phyloP scores from a whole-genome alignment of 768 basidiomycete genomes.

The Jaapia argillacea region DNA sequence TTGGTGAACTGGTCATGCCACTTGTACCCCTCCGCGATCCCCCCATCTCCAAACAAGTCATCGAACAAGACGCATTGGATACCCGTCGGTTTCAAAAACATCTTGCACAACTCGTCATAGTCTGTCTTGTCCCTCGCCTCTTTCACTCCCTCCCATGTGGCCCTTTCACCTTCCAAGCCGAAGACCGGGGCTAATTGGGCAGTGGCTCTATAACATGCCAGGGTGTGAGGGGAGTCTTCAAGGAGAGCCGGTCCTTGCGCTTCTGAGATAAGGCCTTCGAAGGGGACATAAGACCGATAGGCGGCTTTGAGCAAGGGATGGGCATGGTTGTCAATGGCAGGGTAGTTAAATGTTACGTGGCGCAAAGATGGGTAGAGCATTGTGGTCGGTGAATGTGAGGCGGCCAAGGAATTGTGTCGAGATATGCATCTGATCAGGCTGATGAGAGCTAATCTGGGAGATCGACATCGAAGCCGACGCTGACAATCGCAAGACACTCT shows the following conservation, averaged over 20 bases:
- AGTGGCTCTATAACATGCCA: constrained; percentile 51
- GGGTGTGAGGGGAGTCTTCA: constrained; percentile 40
- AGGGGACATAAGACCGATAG: constrained; percentile 34
- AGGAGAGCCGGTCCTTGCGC: constrained; percentile 42
- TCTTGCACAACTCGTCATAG: constrained; percentile 49
- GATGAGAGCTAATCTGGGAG: too few species aligned
- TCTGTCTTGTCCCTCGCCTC: constrained; percentile 26
- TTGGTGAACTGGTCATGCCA: constrained; percentile 58
- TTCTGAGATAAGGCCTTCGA: constrained; percentile 62
- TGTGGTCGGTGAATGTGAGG: too few species aligned
- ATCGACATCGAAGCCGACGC: too few species aligned
- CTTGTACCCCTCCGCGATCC: constrained; percentile 31
- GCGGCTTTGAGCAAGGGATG: constrained; percentile 52
- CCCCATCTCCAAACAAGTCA: constrained; percentile 61
- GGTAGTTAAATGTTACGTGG: constrained; percentile 28
- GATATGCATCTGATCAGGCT: too few species aligned
- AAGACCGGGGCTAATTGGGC: constrained; percentile 44
- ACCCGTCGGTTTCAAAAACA: constrained; percentile 41
- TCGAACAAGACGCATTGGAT: constrained; percentile 67
- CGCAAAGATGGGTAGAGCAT: too few species aligned
- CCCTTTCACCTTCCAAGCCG: constrained; percentile 20
- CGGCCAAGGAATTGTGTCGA: too few species aligned
- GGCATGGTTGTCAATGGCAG: constrained; percentile 73
- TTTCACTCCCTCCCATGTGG: constrained; percentile 56
- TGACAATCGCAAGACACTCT: too few species aligned